phyloP scores from a whole-genome alignment of 108 stramenopile genomes.

The Schizochytrium sp. region DNA sequence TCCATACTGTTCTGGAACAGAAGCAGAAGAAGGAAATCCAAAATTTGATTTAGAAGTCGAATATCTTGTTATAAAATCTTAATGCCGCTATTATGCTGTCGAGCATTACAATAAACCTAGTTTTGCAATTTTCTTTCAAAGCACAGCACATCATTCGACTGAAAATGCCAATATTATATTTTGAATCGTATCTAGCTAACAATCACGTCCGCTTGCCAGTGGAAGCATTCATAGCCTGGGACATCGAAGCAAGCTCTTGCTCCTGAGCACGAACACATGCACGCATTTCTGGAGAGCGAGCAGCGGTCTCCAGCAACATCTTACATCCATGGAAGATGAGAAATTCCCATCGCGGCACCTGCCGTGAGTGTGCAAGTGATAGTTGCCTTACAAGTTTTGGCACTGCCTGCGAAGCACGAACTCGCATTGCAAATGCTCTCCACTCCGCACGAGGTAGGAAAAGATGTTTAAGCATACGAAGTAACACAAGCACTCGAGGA shows the following conservation, averaged over 20 bases:
- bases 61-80: no score
- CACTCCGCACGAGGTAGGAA: conserved; percentile 3
- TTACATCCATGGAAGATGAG: conserved; percentile 14
- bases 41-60: no score
- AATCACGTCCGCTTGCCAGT: no score
- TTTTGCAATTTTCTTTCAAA: no score
- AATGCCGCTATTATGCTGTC: no score
- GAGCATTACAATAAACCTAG: no score
- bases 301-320: conserved; percentile 16
- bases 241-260: neutral
- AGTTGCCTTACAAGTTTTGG: conserved; percentile 2
- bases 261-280: neutral
- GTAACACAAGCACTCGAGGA: neutral
- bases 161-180: no score
- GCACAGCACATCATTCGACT: no score
- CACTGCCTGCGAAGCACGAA: neutral
- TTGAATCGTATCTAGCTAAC: no score
- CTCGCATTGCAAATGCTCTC: conserved; percentile 2
- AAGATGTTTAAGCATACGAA: neutral
- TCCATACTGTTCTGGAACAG: no score
- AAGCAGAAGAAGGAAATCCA: no score
- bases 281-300: conserved; percentile 14
- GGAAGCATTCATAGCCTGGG: neutral
- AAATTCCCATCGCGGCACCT: conserved; percentile 36
- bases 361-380: neutral